These are phyloP conservation scores for Blastobotrys parvus DNA, from an alignment of 805 yeast species.

Conservation along the genomic window DNA sequence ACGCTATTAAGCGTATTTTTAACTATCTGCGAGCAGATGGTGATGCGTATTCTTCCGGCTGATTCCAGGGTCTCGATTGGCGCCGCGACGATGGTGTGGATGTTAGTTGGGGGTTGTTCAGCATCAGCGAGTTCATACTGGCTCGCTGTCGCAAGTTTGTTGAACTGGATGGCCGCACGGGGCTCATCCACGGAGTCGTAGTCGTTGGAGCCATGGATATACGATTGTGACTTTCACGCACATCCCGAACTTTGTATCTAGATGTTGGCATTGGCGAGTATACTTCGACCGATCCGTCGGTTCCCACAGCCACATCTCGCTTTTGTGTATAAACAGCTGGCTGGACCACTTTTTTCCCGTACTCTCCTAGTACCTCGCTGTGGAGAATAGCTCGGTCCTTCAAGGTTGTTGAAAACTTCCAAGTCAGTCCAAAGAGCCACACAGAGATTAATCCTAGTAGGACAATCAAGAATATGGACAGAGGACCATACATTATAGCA, in stretches of 20 bases:
- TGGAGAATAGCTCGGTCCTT: conserved; percentile 53
- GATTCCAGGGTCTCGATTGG: too few species aligned
- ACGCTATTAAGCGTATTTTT: too few species aligned
- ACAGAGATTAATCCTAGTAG: conserved; percentile 19
- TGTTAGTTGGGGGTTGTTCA: too few species aligned
- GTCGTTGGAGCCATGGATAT: conserved; percentile 6
- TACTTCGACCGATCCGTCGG: conserved; percentile 24
- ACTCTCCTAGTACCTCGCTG: conserved; percentile 55
- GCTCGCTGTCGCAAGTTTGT: conserved; percentile 5
- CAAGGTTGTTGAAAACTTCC: conserved; percentile 37
- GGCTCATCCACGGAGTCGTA: conserved; percentile 8
- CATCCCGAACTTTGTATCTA: conserved; percentile 16
- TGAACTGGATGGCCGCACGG: not conserved
- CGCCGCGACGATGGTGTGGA: too few species aligned
- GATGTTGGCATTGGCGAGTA: conserved; percentile 20
- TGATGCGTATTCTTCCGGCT: too few species aligned
- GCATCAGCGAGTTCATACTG: conserved; percentile 4
- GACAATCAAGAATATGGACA: conserved; percentile 25
- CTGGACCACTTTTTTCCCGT: conserved; percentile 51
- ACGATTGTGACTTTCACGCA: conserved; percentile 12
- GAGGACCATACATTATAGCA: conserved; percentile 34
- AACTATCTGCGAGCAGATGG: too few species aligned
- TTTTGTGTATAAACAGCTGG: conserved; percentile 45
- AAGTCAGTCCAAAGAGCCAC: conserved; percentile 31
- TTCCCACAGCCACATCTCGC: conserved; percentile 48